phyloP scores from a whole-genome alignment of 371 early-diverging fungal species.

The Mucor indicus region DNA sequence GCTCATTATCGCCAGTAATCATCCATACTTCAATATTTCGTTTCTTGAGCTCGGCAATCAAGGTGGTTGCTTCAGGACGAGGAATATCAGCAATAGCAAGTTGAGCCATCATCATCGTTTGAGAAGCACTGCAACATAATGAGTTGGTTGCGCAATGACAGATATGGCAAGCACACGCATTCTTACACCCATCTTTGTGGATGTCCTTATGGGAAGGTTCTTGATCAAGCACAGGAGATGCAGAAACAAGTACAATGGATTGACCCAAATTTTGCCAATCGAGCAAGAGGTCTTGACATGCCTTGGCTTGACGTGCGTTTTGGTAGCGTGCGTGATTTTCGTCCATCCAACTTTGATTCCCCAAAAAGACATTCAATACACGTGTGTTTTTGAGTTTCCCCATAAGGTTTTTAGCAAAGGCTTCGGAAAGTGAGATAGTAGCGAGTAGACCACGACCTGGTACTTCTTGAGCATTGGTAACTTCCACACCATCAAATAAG shows the following conservation, averaged over 20 bases:
- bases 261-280: constrained; percentile 63
- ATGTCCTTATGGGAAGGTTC: constrained; percentile 10
- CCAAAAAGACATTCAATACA: constrained; percentile 55
- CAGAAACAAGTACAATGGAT: constrained; percentile 60
- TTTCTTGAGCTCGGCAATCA: constrained; percentile 40
- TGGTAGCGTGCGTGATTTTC: constrained; percentile 58
- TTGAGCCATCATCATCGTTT: constrained; percentile 49
- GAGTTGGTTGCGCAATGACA: constrained; percentile 45
- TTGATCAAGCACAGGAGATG: constrained; percentile 39
- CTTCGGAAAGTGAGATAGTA: constrained; percentile 31
- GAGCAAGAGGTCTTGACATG: constrained; percentile 20
- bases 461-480: constrained; percentile 58
- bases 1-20: constrained; percentile 68
- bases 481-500: constrained; percentile 45
- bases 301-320: constrained; percentile 36
- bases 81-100: constrained; percentile 57
- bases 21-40: constrained; percentile 67
- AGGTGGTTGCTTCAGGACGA: constrained; percentile 49
- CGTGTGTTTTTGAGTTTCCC: constrained; percentile 35
- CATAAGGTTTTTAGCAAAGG: constrained; percentile 17
- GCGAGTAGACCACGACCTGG: constrained; percentile 69
- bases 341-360: constrained; percentile 71
- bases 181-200: constrained; percentile 34
- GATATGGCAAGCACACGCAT: constrained; percentile 46
- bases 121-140: constrained; percentile 33